Evolutionary conservation across 2,329 filamentous ascomycete genomes (phyloP).

Genomic region (Trichocomaceae sp.): DNA sequence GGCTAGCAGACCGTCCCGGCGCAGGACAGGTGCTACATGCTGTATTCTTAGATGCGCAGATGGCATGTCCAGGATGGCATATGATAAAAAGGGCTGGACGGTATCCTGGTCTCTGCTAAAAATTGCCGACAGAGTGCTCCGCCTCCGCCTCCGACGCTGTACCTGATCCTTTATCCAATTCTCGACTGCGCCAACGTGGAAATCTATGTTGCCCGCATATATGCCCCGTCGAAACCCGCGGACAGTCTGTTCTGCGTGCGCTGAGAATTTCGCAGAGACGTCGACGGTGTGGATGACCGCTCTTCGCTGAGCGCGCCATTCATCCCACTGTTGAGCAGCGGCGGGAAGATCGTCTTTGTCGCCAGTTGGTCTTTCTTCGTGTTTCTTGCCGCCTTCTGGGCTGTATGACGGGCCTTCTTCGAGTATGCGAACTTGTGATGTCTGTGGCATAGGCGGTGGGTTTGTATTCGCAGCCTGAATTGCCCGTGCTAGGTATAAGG

Average conservation of each 20-base stretch:
- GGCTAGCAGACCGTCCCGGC: slow-evolving; percentile 57
- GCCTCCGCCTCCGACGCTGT: slow-evolving; percentile 30
- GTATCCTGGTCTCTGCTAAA: slow-evolving; percentile 1
- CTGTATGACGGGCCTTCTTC: slow-evolving; percentile 18
- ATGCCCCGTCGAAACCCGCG: slow-evolving; percentile 61
- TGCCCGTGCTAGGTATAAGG: slow-evolving; percentile 66
- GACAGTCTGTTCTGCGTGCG: slow-evolving; percentile 59
- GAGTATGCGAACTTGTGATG: slow-evolving; percentile 27
- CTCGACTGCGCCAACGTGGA: slow-evolving; percentile 62
- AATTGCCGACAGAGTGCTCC: slow-evolving; percentile 15
- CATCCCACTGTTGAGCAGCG: slow-evolving; percentile 33
- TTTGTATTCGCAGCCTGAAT: slow-evolving; percentile 65
- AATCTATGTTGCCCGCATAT: slow-evolving; percentile 65
- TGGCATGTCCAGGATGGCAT: slow-evolving; percentile 69
- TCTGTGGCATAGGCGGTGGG: slow-evolving; percentile 38
- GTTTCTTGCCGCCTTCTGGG: slow-evolving; percentile 18
- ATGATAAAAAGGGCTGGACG: slow-evolving; percentile 58
- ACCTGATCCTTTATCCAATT: slow-evolving; percentile 56
- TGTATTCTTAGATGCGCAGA: slow-evolving; percentile 48
- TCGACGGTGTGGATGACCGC: slow-evolving; percentile 74
- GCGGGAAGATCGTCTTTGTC: slow-evolving; percentile 15
- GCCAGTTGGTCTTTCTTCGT: slow-evolving; percentile 11
- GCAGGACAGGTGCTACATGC: slow-evolving; percentile 48
- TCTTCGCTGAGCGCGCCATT: slow-evolving; percentile 48
- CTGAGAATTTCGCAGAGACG: slow-evolving; percentile 54